These are phyloP conservation scores for Lathyrus tuberosus DNA, from an alignment of 306 rosid species.

Conservation along the genomic window DNA sequence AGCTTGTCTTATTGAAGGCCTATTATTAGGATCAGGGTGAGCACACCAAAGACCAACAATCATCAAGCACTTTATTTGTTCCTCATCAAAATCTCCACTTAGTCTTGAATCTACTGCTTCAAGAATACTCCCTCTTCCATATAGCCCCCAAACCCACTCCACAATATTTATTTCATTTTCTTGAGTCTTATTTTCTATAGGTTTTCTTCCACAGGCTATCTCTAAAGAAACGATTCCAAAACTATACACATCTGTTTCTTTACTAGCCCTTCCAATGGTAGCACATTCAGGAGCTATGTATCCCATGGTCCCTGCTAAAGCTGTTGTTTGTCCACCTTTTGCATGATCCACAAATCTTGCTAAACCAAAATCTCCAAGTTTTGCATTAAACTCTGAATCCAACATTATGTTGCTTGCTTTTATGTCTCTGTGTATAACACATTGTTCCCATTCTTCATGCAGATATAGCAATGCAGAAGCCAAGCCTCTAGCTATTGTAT, in stretches of 20 bases:
- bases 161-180: background rate
- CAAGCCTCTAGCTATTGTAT: constrained; percentile 41
- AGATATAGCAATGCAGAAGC: constrained; percentile 50
- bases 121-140: constrained; percentile 29
- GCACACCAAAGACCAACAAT: constrained; percentile 42
- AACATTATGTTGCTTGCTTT: constrained; percentile 60
- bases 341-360: constrained; percentile 52
- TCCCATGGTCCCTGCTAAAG: constrained; percentile 46
- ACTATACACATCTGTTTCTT: constrained; percentile 47
- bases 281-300: constrained; percentile 48
- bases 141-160: constrained; percentile 51
- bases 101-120: constrained; percentile 41
- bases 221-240: constrained; percentile 47
- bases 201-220: constrained; percentile 43
- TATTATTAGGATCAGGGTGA: constrained; percentile 28
- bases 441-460: constrained; percentile 50
- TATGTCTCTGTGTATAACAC: constrained; percentile 56
- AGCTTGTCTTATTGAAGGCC: constrained; percentile 39
- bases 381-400: constrained; percentile 47
- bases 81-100: constrained; percentile 29
- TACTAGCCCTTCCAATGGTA: constrained; percentile 36
- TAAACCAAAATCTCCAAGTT: constrained; percentile 57
- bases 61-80: constrained; percentile 41
- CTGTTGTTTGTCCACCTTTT: constrained; percentile 38
- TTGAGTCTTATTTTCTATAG: background rate